phyloP scores from a whole-genome alignment of 2,329 filamentous ascomycete species.

The Teratosphaeriaceae sp. region DNA sequence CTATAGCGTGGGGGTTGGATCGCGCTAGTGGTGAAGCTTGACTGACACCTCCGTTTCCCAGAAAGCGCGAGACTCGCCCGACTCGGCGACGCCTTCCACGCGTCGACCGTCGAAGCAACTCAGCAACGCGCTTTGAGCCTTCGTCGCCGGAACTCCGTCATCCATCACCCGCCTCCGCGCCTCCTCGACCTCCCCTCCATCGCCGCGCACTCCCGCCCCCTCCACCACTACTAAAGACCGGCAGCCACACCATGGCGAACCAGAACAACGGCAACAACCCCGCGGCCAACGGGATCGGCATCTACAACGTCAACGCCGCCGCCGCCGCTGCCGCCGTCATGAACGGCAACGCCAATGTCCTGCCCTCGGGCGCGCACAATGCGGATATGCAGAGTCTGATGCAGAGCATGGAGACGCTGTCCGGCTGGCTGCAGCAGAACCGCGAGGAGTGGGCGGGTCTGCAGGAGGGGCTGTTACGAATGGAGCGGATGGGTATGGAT shows the following conservation, averaged over 20 bases:
- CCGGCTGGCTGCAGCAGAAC: slow-evolving; percentile 29
- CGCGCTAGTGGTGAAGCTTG: not conserved
- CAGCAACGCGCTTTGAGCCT: not conserved
- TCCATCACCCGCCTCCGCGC: not conserved
- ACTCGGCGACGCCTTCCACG: not conserved
- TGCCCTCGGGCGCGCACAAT: slow-evolving; percentile 32
- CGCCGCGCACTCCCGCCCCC: not conserved
- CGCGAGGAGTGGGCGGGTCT: slow-evolving; percentile 28
- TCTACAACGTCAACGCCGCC: not conserved
- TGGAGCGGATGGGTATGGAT: slow-evolving; percentile 25
- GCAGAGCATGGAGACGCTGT: slow-evolving; percentile 30
- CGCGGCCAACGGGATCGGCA: not conserved
- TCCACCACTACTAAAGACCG: not conserved
- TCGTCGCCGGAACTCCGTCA: not conserved
- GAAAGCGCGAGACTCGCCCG: not conserved
- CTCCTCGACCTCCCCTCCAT: not conserved
- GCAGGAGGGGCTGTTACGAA: slow-evolving; percentile 26
- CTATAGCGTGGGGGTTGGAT: slow-evolving; percentile 3
- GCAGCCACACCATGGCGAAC: not conserved
- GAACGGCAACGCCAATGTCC: slow-evolving; percentile 23
- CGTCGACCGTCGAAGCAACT: not conserved
- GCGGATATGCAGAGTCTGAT: slow-evolving; percentile 33
- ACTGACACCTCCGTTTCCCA: not conserved
- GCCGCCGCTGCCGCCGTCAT: slow-evolving; percentile 9
- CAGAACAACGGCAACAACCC: not conserved